A percentile compares a stretch with the other conserved stretches of the same genome.
Conservation (phyloP, 805 yeast genomes). For the Ogataea nakhonphanomensis region DNA sequence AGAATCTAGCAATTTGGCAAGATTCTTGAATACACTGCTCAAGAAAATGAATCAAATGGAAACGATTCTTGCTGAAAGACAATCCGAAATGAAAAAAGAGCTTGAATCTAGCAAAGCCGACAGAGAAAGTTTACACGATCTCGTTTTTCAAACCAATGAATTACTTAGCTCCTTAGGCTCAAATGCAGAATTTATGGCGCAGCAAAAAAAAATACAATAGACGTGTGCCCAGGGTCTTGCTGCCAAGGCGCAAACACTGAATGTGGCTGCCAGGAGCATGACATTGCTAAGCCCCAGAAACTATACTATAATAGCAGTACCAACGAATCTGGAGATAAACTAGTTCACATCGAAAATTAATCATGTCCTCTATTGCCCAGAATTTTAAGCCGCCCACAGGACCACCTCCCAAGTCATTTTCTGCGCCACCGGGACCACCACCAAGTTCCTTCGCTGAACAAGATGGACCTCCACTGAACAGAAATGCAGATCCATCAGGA, state of each 20-base stretch:
- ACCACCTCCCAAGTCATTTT: background rate
- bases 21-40: constrained; percentile 10
- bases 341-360: too few species aligned
- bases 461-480: constrained; percentile 13
- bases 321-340: too few species aligned
- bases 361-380: too few species aligned
- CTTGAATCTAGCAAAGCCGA: constrained; percentile 14
- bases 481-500: constrained; percentile 17
- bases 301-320: too few species aligned
- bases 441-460: constrained; percentile 15
- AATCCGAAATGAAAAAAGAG: constrained; percentile 9
- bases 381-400: too few species aligned
- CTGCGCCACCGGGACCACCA: constrained; percentile 7
- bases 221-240: too few species aligned
- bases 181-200: constrained; percentile 14
- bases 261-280: too few species aligned
- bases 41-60: constrained; percentile 18
- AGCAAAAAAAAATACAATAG: constrained; percentile 4
- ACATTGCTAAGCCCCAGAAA: too few species aligned
- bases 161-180: constrained; percentile 12
- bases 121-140: constrained; percentile 11
- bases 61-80: constrained; percentile 10
- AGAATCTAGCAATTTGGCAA: background rate
- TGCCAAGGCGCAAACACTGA: too few species aligned
- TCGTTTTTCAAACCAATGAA: constrained; percentile 12